phyloP scores from a whole-genome alignment of 1,284 basidiomycete species.

The Neonothopanus nambi region DNA sequence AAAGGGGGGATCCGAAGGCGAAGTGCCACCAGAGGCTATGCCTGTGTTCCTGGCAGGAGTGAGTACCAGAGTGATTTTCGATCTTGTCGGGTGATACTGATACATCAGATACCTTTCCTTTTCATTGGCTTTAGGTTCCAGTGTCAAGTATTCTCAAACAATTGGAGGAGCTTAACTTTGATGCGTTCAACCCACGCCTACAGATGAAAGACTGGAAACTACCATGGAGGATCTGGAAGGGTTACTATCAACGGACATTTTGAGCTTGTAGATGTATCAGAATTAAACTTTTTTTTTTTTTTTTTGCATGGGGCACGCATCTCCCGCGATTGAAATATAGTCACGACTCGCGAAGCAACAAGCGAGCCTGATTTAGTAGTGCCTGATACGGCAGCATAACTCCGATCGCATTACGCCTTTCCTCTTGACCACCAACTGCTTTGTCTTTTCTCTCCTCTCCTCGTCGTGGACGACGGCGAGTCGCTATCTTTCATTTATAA shows the following conservation, averaged over 20 bases:
- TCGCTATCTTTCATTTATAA: background rate
- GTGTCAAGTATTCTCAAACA: slow-evolving; percentile 72
- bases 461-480: background rate
- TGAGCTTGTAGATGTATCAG: slow-evolving; percentile 30
- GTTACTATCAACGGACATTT: slow-evolving; percentile 58
- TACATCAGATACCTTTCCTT: slow-evolving; percentile 14
- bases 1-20: slow-evolving; percentile 43
- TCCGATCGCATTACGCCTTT: slow-evolving; percentile 7
- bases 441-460: slow-evolving; percentile 8
- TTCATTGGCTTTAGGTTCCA: slow-evolving; percentile 56
- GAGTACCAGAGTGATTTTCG: slow-evolving; percentile 34
- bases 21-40: slow-evolving; percentile 65
- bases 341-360: too few relatives aligned
- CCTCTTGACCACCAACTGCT: slow-evolving; percentile 16
- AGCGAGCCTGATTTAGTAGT: too few relatives aligned
- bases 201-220: slow-evolving; percentile 83
- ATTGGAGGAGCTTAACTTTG: slow-evolving; percentile 80
- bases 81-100: slow-evolving; percentile 15
- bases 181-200: slow-evolving; percentile 76
- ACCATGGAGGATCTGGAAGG: slow-evolving; percentile 84
- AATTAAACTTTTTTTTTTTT: slow-evolving; percentile 1
- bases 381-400: background rate
- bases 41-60: slow-evolving; percentile 82
- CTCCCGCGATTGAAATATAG: too few relatives aligned
- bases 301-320: too few relatives aligned